Evolutionary conservation across 176 grass and related monocot genomes (phyloP).

Genomic region (Alloteropsis semialata): DNA sequence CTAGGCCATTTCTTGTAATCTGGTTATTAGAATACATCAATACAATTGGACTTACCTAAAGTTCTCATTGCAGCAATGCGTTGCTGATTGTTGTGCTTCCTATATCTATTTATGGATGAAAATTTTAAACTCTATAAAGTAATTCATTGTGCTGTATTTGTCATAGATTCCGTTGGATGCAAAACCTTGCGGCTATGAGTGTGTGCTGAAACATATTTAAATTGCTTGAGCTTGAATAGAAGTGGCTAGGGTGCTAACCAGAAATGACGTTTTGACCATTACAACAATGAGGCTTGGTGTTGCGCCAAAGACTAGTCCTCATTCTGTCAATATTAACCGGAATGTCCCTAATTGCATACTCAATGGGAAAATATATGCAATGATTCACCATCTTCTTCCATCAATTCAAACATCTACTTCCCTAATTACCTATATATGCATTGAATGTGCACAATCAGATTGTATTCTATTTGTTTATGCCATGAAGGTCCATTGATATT

Average conservation of each 20-base stretch:
- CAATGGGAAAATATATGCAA: not conserved
- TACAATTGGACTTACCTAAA: not conserved
- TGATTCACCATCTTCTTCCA: not conserved
- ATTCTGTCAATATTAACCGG: not conserved
- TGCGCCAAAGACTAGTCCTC: not conserved
- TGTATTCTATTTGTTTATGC: slow-evolving; percentile 14
- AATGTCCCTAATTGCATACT: not conserved
- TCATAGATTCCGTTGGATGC: not conserved
- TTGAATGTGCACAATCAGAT: slow-evolving; percentile 17
- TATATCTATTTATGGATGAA: not conserved
- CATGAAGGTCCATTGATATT: slow-evolving; percentile 18
- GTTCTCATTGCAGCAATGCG: not conserved
- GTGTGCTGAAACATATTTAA: not conserved
- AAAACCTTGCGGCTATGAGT: not conserved
- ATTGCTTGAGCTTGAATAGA: not conserved
- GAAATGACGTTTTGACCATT: not conserved
- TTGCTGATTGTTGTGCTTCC: not conserved
- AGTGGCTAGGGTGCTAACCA: not conserved
- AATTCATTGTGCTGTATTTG: not conserved
- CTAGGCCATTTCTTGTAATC: not conserved
- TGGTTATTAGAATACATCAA: not conserved
- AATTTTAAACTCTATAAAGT: not conserved
- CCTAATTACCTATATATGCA: not conserved
- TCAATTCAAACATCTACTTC: slow-evolving; percentile 15
- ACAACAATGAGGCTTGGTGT: not conserved